Base-by-base conservation (phyloP, 2,329 filamentous ascomycete species). In the Ceratocystis papillata region DNA sequence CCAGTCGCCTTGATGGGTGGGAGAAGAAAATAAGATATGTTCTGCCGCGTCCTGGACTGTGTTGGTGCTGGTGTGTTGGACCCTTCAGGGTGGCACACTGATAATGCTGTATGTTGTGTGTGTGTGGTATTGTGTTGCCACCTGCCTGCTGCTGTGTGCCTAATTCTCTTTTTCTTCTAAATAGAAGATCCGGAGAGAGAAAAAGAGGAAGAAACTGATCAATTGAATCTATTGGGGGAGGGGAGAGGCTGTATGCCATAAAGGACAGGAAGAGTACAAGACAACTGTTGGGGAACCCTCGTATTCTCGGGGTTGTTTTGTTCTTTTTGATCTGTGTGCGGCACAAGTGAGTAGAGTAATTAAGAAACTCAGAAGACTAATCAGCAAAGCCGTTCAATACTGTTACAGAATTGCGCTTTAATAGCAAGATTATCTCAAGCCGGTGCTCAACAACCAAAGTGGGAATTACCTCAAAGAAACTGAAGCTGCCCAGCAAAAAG, bases 271-370 rank as follows among this genome's bases (percentile, higher is more conserved):
- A 30, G 53, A 30, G 25, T 30, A 33, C 53, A 59, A 59, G 53
- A 59, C 53, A 59, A 37, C 25, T 59, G 53, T n/a, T 59, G 53
- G 12, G 53, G 53, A 59, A 59, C 53, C 53, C 28, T 59, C 53
- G 53, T 59, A 59, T 59, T 59, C 53, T 30, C 28, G 28, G 25
- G 53, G 5, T 30, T 59, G 53, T 59, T 30, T 59, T 22, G 28
- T 37, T 30, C 17, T 25, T 33, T 7, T 59, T 25, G 28, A 59
- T 6, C 7, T 30, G n/a, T 2, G 17, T 15, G 20, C 10, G 50
- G 33, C 15, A 25, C n/a, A 10, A 37, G 25, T 12, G 28, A 41
- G n/a, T 53, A 33, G 20, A 8, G 7, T 17, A 57, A 20, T 10
- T 12, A 46, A 48, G 25, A 57, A n/a, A 60, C 12, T n/a, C 17